A percentile compares a stretch with the other conserved stretches of the same genome.
Evolutionary conservation across 257 asterid genomes (phyloP).

Genomic region (Solanum arcanum): DNA sequence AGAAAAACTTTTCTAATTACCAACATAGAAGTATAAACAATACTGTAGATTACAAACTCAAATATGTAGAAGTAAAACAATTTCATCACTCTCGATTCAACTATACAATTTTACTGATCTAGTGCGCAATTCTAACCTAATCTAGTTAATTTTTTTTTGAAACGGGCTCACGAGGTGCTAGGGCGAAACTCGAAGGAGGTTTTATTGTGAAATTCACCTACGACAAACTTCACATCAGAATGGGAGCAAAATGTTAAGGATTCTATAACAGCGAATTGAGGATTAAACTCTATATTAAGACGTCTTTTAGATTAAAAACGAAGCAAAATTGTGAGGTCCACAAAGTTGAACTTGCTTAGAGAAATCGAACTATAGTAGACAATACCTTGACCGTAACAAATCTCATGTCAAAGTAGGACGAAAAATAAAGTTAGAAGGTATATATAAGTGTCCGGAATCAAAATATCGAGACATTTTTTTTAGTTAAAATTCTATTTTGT

Average conservation of each 20-base stretch:
- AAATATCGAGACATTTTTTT: background rate
- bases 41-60: background rate
- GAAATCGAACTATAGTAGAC: background rate
- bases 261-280: background rate
- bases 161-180: background rate
- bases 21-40: background rate
- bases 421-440: background rate
- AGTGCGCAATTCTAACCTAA: no score
- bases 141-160: no score
- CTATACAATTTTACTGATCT: background rate
- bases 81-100: background rate
- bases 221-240: background rate
- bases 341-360: background rate
- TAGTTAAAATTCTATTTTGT: no score
- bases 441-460: background rate
- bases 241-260: background rate
- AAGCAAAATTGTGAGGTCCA: background rate
- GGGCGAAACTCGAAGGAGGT: background rate
- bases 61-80: background rate
- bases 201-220: no score
- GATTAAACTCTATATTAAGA: background rate
- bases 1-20: background rate
- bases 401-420: background rate
- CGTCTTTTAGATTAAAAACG: background rate
- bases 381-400: background rate